Evolutionary conservation across 331 rosid species (phyloP).

Genomic region (Prunus yedoensis): DNA sequence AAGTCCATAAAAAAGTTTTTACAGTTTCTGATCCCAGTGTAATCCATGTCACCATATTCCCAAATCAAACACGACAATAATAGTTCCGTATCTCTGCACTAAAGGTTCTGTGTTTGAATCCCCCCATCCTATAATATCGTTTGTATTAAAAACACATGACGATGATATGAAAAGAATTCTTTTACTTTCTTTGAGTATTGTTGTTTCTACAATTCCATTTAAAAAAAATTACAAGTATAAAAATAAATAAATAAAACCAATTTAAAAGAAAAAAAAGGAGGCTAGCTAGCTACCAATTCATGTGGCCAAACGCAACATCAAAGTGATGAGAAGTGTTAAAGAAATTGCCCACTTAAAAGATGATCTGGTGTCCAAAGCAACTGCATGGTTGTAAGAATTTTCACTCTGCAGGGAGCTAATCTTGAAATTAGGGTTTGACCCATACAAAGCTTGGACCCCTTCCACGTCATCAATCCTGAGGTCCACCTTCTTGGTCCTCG

Average conservation of each 20-base stretch:
- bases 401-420: constrained; percentile 51
- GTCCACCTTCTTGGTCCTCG: constrained; percentile 68
- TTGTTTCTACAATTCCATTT: not conserved
- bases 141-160: too few relatives aligned
- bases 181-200: not conserved
- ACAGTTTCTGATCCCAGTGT: not conserved
- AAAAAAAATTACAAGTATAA: not conserved
- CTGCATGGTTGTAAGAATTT: constrained; percentile 41
- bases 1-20: not conserved
- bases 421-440: constrained; percentile 80
- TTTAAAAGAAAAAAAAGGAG: not conserved
- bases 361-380: constrained; percentile 13
- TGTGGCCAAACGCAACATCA: constrained; percentile 23
- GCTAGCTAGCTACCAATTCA: not conserved
- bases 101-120: too few relatives aligned
- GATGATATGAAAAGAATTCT: not conserved
- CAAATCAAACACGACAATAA: too few relatives aligned
- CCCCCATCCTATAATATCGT: too few relatives aligned
- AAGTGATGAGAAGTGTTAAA: constrained; percentile 18
- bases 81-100: too few relatives aligned
- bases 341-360: constrained; percentile 31
- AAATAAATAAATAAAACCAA: not conserved
- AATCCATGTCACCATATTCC: not conserved
- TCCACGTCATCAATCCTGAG: constrained; percentile 79
- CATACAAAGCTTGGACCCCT: constrained; percentile 85